phyloP scores from a whole-genome alignment of 1,284 basidiomycete genomes.

The Tilletiaria anomala region DNA sequence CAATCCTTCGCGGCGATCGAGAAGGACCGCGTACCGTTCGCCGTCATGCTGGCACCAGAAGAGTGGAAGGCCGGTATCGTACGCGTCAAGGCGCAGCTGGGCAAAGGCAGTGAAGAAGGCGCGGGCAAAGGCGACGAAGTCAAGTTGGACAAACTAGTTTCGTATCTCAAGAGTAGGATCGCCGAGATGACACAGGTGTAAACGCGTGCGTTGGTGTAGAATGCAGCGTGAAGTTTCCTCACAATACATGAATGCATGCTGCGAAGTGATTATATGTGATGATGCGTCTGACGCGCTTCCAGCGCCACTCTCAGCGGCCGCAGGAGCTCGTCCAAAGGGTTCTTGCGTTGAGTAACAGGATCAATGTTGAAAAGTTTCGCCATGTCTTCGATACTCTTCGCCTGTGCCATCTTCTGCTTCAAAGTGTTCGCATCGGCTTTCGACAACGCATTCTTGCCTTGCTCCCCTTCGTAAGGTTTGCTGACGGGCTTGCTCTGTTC shows the following conservation, averaged over 20 bases:
- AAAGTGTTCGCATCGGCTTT: conserved; percentile 1
- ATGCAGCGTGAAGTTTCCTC: neutral
- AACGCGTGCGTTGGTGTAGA: neutral
- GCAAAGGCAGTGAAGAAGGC: conserved; percentile 48
- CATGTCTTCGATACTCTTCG: conserved; percentile 19
- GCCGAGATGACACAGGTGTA: conserved; percentile 1
- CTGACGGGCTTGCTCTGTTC: neutral
- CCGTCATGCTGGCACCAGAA: conserved; percentile 71
- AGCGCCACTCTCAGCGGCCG: no score
- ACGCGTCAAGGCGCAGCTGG: conserved; percentile 80
- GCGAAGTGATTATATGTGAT: no score
- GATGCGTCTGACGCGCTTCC: no score
- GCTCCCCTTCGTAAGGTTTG: conserved; percentile 3
- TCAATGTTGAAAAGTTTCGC: no score
- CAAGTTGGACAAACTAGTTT: conserved; percentile 49
- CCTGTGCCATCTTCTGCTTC: conserved; percentile 14
- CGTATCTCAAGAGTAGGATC: conserved; percentile 47
- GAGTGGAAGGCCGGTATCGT: conserved; percentile 60
- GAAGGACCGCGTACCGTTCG: conserved; percentile 77
- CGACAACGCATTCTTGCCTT: conserved; percentile 5
- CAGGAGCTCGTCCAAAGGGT: no score
- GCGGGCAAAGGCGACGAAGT: conserved; percentile 51
- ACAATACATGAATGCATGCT: neutral
- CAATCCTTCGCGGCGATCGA: conserved; percentile 80
- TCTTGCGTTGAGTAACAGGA: no score